Conservation (phyloP, 2,329 filamentous ascomycete genomes). For the Dactylonectria estremocensis region DNA sequence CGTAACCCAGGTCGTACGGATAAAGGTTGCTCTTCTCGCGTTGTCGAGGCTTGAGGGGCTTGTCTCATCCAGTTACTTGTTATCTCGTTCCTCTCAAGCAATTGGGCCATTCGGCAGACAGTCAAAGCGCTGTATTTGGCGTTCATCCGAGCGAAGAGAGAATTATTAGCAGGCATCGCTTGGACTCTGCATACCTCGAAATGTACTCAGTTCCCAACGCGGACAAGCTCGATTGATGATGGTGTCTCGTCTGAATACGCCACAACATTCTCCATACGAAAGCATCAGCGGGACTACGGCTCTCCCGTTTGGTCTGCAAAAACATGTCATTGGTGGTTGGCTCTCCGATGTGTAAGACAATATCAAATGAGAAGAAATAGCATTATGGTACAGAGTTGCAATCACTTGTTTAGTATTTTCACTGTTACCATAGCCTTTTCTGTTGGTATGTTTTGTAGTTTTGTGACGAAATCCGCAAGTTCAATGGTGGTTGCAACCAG, state of each 20-base stretch:
- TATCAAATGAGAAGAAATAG: neutral
- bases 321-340: neutral
- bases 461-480: neutral
- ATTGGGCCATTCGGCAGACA: neutral
- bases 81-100: no score
- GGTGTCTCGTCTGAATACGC: neutral
- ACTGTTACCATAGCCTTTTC: neutral
- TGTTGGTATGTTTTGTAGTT: neutral
- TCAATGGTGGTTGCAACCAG: neutral
- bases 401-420: neutral
- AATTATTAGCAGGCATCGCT: neutral
- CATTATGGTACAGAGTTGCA: neutral
- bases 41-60: neutral
- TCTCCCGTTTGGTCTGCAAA: neutral
- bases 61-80: no score
- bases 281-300: no score
- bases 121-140: no score
- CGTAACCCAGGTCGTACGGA: no score
- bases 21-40: neutral
- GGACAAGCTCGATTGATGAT: neutral
- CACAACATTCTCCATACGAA: neutral
- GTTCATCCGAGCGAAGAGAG: neutral
- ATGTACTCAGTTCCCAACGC: neutral
- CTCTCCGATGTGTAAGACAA: neutral
- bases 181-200: neutral